Evolutionary conservation across 202 grass and related monocot genomes (phyloP).

Genomic region (Eragrostis tef): DNA sequence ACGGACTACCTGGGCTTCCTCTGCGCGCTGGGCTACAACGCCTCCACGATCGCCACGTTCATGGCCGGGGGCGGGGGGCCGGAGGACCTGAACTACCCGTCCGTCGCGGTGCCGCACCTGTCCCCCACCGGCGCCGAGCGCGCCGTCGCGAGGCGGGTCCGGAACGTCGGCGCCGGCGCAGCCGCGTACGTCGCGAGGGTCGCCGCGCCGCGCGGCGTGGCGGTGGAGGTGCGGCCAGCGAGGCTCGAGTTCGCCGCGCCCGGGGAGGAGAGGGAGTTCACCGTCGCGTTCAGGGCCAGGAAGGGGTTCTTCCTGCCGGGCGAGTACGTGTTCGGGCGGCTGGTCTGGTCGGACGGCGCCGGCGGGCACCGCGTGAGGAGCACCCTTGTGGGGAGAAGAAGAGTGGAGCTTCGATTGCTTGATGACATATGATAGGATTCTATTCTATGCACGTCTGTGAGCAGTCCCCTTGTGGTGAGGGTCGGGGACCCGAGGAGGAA

Average conservation of each 20-base stretch:
- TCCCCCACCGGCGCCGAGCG: slow-evolving; percentile 39
- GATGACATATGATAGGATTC: background rate
- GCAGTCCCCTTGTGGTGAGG: background rate
- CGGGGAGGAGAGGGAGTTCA: slow-evolving; percentile 64
- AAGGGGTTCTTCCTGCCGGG: slow-evolving; percentile 26
- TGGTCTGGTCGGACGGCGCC: slow-evolving; percentile 71
- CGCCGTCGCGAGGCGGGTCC: slow-evolving; percentile 56
- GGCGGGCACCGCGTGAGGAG: slow-evolving; percentile 70
- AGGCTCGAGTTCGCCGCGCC: slow-evolving; percentile 61
- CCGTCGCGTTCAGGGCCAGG: slow-evolving; percentile 63
- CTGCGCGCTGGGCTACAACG: slow-evolving; percentile 81
- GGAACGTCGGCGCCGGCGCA: slow-evolving; percentile 66
- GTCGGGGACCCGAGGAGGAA: too few species aligned
- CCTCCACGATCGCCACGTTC: slow-evolving; percentile 65
- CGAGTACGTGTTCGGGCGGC: slow-evolving; percentile 70
- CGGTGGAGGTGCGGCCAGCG: slow-evolving; percentile 62
- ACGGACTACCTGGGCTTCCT: slow-evolving; percentile 79
- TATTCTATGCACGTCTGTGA: background rate
- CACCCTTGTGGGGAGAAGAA: slow-evolving; percentile 56
- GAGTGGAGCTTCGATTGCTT: background rate
- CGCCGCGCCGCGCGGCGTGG: slow-evolving; percentile 57
- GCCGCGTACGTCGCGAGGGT: slow-evolving; percentile 60
- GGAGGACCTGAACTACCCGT: slow-evolving; percentile 91
- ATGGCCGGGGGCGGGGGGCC: too few species aligned
- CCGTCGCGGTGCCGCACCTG: slow-evolving; percentile 64